Evolutionary conservation across 2,329 filamentous ascomycete genomes (phyloP).

Genomic region (Diaporthe caulivora): DNA sequence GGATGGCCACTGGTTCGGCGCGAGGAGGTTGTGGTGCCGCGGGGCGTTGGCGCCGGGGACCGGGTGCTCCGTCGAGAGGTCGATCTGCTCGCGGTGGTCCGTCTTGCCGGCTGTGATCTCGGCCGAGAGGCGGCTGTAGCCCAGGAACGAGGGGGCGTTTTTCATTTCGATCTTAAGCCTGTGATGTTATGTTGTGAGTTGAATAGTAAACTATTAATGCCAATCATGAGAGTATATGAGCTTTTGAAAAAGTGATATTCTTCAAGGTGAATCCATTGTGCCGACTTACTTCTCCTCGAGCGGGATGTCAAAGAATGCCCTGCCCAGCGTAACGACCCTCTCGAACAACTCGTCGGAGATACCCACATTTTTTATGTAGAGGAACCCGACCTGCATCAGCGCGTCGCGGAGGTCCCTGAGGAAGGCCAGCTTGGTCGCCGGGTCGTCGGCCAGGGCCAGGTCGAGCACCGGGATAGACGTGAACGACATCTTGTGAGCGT

Average conservation of each 20-base stretch:
- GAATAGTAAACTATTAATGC: neutral
- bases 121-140: conserved; percentile 74
- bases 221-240: neutral
- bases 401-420: conserved; percentile 79
- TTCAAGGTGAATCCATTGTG: neutral
- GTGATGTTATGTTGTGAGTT: neutral
- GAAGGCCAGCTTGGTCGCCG: conserved; percentile 78
- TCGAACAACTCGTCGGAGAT: conserved; percentile 75
- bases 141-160: conserved; percentile 78
- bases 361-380: conserved; percentile 86
- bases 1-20: conserved; percentile 85
- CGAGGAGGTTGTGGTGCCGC: conserved; percentile 79
- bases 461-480: conserved; percentile 83
- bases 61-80: conserved; percentile 84
- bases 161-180: conserved; percentile 79
- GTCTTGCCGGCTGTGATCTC: conserved; percentile 80
- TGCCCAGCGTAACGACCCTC: conserved; percentile 75
- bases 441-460: conserved; percentile 73
- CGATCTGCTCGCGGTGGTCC: conserved; percentile 89
- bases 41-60: conserved; percentile 73
- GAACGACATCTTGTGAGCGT: conserved; percentile 70
- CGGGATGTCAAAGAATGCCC: conserved; percentile 82
- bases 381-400: conserved; percentile 87
- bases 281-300: conserved; percentile 73
- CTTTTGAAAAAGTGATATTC: neutral